Evolutionary conservation across 108 stramenopile species (phyloP), one percentile per base, ranked within the genome.

Genomic region (Mayamaea pseudoterrestris): DNA sequence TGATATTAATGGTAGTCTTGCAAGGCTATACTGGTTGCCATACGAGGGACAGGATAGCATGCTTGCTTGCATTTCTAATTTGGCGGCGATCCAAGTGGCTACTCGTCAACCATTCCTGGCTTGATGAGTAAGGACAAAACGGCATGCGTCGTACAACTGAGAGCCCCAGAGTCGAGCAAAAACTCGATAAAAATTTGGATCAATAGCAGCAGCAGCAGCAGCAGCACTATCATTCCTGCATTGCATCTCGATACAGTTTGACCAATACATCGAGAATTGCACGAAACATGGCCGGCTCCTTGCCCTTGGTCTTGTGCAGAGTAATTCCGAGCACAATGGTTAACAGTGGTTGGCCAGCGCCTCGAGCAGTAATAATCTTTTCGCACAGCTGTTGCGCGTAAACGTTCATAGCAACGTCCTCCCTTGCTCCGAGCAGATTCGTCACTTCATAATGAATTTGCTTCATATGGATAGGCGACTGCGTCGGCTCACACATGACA

Each of bases 301-400:
- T 46, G 6, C 34, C 39, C 17, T 34, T 36, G 16, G 53, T 29
- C 35, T 44, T 31, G 18, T 52, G 8, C 1, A 73, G 40, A 14
- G 66, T 56, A 35, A 67, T 64, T 13, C 62, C 72, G 50, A 73
- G 46, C 17, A 73, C 52, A 1, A 73, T 36, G 1, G 47, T 30
- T 27, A 63, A 21, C 8, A 14, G 16, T 11, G 45, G 44, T n/a
- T 31, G 44, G n/a, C n/a, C n/a, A 12, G 52, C 53, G 20, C 44
- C 32, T 32, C 58, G 52, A 12, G 56, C 27, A 5, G 25, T 5
- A 21, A 13, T 6, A 5, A 57, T 3, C 13, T 3, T 3, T 27
- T 57, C 44, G 1, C 30, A 3, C 25, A 70, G 55, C 22, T 54
- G 65, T 12, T 65, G 42, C 1, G 65, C 65, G 44, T 75, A 75